Conservation (phyloP, 192 early-diverging fungal species). For the Irineochytrium annulatum region DNA sequence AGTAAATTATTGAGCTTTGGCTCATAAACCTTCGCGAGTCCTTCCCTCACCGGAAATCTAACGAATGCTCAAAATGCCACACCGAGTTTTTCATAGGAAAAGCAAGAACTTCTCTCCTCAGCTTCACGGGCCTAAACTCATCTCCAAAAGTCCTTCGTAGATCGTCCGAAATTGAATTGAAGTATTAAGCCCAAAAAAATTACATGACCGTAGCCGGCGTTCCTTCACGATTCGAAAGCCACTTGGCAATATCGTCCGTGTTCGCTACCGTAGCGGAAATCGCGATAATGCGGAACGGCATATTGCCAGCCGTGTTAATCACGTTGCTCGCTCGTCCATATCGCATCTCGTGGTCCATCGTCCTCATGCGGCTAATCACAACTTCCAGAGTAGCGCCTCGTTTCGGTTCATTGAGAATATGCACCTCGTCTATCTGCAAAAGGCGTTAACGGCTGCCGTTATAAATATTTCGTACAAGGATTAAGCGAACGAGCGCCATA, state of each 20-base stretch:
- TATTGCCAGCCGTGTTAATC: not conserved
- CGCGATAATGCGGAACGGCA: constrained; percentile 49
- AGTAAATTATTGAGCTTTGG: not conserved
- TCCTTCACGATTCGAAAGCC: constrained; percentile 43
- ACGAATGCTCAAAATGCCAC: constrained; percentile 53
- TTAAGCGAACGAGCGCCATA: constrained; percentile 29
- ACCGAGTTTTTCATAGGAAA: constrained; percentile 31
- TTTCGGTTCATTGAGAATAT: constrained; percentile 55
- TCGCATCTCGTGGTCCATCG: constrained; percentile 31
- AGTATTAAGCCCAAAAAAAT: not conserved
- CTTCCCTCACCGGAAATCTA: constrained; percentile 56
- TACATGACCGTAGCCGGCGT: constrained; percentile 16
- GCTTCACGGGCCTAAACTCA: constrained; percentile 62
- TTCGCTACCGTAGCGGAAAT: constrained; percentile 70
- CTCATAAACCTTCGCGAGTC: no score
- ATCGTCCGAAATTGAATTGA: not conserved
- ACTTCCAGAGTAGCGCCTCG: constrained; percentile 74
- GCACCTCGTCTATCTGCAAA: constrained; percentile 71
- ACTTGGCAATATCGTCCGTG: constrained; percentile 61
- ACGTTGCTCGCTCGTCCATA: not conserved
- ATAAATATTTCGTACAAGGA: constrained; percentile 26
- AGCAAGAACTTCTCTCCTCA: constrained; percentile 51
- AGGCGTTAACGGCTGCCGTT: not conserved
- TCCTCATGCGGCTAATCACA: constrained; percentile 50
- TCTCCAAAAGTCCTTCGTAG: constrained; percentile 58